phyloP scores from a whole-genome alignment of 192 early-diverging fungal species.

The Linnemannia elongata region DNA sequence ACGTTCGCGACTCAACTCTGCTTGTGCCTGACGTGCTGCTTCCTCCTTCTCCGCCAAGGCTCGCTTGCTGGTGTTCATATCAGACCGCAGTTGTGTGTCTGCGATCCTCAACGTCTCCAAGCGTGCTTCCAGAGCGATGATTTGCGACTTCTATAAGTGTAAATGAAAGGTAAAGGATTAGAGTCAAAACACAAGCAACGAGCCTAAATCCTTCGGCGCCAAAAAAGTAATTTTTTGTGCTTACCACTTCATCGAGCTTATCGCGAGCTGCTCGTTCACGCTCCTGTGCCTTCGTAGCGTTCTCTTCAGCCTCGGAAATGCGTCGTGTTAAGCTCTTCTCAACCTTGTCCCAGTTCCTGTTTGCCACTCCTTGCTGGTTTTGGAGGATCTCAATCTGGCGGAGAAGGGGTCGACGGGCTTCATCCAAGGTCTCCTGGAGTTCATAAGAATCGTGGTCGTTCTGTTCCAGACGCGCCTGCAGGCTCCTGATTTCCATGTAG shows the following conservation, averaged over 20 bases:
- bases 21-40: constrained; percentile 34
- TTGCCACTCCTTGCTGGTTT: constrained; percentile 53
- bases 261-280: constrained; percentile 24
- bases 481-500: constrained; percentile 46
- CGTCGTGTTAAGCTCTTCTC: constrained; percentile 52
- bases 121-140: constrained; percentile 27
- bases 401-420: constrained; percentile 59
- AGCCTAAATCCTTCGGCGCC: not conserved
- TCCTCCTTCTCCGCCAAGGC: constrained; percentile 38
- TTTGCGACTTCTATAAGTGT: constrained; percentile 37
- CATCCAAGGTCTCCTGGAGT: constrained; percentile 53
- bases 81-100: constrained; percentile 46
- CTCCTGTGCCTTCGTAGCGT: constrained; percentile 34
- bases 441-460: constrained; percentile 59
- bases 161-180: not conserved
- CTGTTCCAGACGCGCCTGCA: constrained; percentile 59
- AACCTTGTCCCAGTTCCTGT: constrained; percentile 61
- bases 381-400: constrained; percentile 63
- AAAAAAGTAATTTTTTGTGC: not conserved
- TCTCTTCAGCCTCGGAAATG: constrained; percentile 41
- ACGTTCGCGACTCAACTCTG: constrained; percentile 37
- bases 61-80: constrained; percentile 28
- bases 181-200: too few species aligned
- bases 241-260: constrained; percentile 40
- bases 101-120: constrained; percentile 37